Percentiles rank a stretch among this genome's conserved stretches.
phyloP scores from a whole-genome alignment of 1,284 basidiomycete species.

The Phenoliferia sp. region DNA sequence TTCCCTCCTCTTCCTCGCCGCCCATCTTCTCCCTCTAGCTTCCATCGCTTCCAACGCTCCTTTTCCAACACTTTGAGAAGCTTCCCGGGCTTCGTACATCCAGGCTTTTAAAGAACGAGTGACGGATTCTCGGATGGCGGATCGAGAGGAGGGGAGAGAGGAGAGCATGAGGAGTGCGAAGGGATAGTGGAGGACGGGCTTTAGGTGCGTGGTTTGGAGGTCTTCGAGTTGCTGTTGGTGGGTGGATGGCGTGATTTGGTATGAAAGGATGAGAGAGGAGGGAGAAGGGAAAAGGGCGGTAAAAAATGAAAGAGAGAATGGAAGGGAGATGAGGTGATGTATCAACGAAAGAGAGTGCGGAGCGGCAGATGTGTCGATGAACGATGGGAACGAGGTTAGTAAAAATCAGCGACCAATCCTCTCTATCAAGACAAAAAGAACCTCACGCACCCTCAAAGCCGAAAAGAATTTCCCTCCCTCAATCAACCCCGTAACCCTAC shows the following conservation, averaged over 20 bases:
- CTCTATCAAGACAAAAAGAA: neutral
- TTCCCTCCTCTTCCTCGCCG: conserved; percentile 48
- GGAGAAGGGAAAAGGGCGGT: neutral
- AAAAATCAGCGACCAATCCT: too few relatives aligned
- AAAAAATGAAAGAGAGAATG: neutral
- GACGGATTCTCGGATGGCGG: conserved; percentile 86
- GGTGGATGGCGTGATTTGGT: neutral
- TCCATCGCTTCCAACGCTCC: conserved; percentile 91
- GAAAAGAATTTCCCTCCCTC: conserved; percentile 84
- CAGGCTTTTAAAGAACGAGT: conserved; percentile 94
- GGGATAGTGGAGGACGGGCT: conserved; percentile 84
- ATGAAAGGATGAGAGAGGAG: neutral
- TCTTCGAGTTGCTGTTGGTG: conserved; percentile 79
- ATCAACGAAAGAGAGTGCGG: too few relatives aligned
- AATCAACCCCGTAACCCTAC: conserved; percentile 88
- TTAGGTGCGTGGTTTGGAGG: conserved; percentile 83
- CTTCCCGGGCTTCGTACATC: conserved; percentile 90
- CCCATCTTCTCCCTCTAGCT: conserved; percentile 76
- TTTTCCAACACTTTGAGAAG: conserved; percentile 77
- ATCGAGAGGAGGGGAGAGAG: conserved; percentile 81
- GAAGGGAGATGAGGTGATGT: conserved; percentile 33
- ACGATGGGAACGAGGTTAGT: too few relatives aligned
- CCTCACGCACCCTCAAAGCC: conserved; percentile 84
- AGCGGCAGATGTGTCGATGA: too few relatives aligned
- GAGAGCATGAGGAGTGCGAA: conserved; percentile 89